Conservation (phyloP, 2,329 filamentous ascomycete genomes). For the Teratosphaeria viscida region DNA sequence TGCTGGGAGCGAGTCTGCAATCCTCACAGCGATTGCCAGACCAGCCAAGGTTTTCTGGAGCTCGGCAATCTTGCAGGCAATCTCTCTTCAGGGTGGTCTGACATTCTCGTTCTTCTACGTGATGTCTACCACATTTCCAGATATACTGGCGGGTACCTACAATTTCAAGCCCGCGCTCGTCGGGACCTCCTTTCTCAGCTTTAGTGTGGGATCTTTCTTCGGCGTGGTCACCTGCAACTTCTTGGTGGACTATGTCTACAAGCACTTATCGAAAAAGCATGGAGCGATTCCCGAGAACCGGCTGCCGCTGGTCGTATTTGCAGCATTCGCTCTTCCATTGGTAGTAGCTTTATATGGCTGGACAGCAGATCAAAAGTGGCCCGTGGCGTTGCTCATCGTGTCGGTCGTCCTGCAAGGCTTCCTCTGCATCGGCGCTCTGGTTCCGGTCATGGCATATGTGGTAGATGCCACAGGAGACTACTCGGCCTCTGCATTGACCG, state of each 20-base stretch:
- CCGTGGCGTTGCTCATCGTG: slow-evolving; percentile 48
- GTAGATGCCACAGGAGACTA: slow-evolving; percentile 38
- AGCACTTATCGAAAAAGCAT: slow-evolving; percentile 9
- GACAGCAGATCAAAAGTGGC: slow-evolving; percentile 38
- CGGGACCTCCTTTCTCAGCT: slow-evolving; percentile 45
- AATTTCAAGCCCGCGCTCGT: slow-evolving; percentile 39
- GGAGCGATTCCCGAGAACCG: slow-evolving; percentile 46
- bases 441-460: slow-evolving; percentile 36
- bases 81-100: slow-evolving; percentile 35
- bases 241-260: slow-evolving; percentile 29
- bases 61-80: slow-evolving; percentile 45
- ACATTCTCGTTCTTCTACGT: slow-evolving; percentile 36
- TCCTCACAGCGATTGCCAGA: slow-evolving; percentile 31
- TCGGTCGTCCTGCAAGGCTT: slow-evolving; percentile 41
- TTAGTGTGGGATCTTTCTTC: slow-evolving; percentile 38
- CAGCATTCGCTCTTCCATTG: slow-evolving; percentile 41
- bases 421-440: slow-evolving; percentile 35
- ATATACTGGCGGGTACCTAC: slow-evolving; percentile 33
- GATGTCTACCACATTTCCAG: slow-evolving; percentile 36
- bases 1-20: background rate
- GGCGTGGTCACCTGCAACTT: slow-evolving; percentile 28
- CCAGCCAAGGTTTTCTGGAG: slow-evolving; percentile 34
- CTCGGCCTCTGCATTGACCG: slow-evolving; percentile 36
- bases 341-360: slow-evolving; percentile 51
- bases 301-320: slow-evolving; percentile 48